Percentiles rank a stretch among this genome's conserved stretches.
Evolutionary conservation across 1,139 yeast genomes (phyloP).

Genomic region (Blastobotrys indianensis): DNA sequence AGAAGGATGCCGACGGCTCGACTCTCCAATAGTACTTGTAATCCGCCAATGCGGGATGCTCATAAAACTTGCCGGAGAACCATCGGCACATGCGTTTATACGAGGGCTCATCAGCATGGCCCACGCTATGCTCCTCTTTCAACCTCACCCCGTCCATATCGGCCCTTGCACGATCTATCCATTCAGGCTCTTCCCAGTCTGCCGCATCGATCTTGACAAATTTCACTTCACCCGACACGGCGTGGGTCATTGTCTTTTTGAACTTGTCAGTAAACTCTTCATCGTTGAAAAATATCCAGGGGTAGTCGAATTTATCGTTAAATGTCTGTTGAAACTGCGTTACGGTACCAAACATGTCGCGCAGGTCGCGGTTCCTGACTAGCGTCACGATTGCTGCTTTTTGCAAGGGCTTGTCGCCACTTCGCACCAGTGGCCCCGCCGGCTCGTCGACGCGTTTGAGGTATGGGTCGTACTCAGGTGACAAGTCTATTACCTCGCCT

Average conservation of each 20-base stretch:
- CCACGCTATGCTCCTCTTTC: constrained; percentile 45
- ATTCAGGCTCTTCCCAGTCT: constrained; percentile 61
- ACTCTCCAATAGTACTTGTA: constrained; percentile 70
- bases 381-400: constrained; percentile 71
- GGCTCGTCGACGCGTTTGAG: constrained; percentile 3
- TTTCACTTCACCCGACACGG: constrained; percentile 47
- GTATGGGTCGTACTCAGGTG: too few relatives aligned
- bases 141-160: constrained; percentile 39
- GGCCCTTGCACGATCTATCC: constrained; percentile 42
- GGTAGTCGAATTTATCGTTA: constrained; percentile 66
- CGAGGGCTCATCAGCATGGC: constrained; percentile 55
- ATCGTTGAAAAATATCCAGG: constrained; percentile 76
- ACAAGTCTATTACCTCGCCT: too few relatives aligned
- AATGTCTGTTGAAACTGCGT: constrained; percentile 55
- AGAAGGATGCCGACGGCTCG: constrained; percentile 66
- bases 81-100: constrained; percentile 79
- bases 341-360: constrained; percentile 48
- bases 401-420: neutral
- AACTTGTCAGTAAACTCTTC: constrained; percentile 55
- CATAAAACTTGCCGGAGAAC: constrained; percentile 58
- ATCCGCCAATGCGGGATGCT: constrained; percentile 53
- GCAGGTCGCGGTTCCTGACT: constrained; percentile 59
- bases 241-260: constrained; percentile 38
- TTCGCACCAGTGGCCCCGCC: constrained; percentile 1
- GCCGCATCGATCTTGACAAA: constrained; percentile 51